A percentile compares a stretch with the other conserved stretches of the same genome.
These are phyloP conservation scores for Allomyces arbusculus DNA, from an alignment of 192 early-diverging fungal genomes.

Conservation along the genomic window DNA sequence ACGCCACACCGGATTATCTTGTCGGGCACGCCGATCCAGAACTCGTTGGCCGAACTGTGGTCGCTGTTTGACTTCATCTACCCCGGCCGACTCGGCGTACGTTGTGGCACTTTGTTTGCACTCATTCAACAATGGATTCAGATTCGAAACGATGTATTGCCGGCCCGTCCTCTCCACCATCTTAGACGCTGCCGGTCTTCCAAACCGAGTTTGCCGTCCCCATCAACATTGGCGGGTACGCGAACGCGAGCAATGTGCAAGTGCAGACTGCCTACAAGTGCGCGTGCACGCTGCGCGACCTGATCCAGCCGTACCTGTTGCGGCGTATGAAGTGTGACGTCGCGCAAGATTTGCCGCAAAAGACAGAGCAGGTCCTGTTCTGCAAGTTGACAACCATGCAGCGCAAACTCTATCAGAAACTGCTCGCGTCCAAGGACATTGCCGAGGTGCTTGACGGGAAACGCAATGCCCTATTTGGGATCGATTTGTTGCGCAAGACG, in stretches of 20 bases:
- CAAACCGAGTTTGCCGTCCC: slow-evolving; percentile 79
- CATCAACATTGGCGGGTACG: slow-evolving; percentile 77
- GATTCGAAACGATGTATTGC: not conserved
- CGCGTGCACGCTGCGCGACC: slow-evolving; percentile 69
- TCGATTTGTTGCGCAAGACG: slow-evolving; percentile 83
- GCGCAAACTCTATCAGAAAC: slow-evolving; percentile 45
- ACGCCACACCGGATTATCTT: slow-evolving; percentile 25
- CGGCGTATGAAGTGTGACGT: slow-evolving; percentile 85
- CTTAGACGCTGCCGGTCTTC: slow-evolving; percentile 57
- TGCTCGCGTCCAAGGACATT: slow-evolving; percentile 52
- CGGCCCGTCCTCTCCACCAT: no score
- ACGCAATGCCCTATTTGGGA: slow-evolving; percentile 66
- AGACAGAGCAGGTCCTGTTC: slow-evolving; percentile 81
- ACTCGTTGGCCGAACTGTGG: slow-evolving; percentile 62
- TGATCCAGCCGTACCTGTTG: slow-evolving; percentile 82
- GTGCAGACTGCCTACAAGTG: slow-evolving; percentile 88
- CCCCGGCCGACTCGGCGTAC: slow-evolving; percentile 44
- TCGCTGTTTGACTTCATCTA: slow-evolving; percentile 61
- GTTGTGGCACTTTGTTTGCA: not conserved
- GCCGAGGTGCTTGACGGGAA: slow-evolving; percentile 54
- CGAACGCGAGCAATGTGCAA: slow-evolving; percentile 71
- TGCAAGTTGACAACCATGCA: slow-evolving; percentile 66
- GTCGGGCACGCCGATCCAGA: slow-evolving; percentile 65
- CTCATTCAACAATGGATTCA: not conserved
- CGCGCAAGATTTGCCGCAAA: slow-evolving; percentile 68